phyloP scores from a whole-genome alignment of 2,329 filamentous ascomycete genomes.

The Amphichorda felina region DNA sequence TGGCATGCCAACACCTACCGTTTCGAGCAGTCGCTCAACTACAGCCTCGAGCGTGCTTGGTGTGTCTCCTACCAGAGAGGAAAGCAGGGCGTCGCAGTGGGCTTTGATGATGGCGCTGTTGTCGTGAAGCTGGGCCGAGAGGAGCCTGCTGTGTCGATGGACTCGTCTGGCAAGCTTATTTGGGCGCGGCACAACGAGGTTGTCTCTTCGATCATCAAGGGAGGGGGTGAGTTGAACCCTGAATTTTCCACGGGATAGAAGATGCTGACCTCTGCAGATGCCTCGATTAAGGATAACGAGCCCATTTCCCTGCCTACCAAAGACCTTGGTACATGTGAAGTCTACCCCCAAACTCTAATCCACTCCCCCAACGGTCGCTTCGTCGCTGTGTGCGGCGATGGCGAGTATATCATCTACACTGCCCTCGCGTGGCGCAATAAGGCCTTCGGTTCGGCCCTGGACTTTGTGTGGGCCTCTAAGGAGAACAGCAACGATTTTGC shows the following conservation, averaged over 20 bases:
- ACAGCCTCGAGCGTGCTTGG: constrained; percentile 92
- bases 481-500: constrained; percentile 98
- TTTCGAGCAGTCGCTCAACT: constrained; percentile 90
- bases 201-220: constrained; percentile 89
- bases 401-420: constrained; percentile 98
- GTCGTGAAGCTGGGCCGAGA: constrained; percentile 97
- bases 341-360: constrained; percentile 87
- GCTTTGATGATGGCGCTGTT: constrained; percentile 95
- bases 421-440: constrained; percentile 95
- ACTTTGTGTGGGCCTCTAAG: constrained; percentile 95
- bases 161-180: constrained; percentile 86
- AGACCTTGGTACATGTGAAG: constrained; percentile 89
- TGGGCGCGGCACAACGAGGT: constrained; percentile 96
- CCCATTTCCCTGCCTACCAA: constrained; percentile 82
- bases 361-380: constrained; percentile 95
- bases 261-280: constrained; percentile 41
- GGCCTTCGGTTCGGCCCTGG: constrained; percentile 86
- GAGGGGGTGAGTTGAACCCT: constrained; percentile 42
- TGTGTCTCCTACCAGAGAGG: constrained; percentile 94
- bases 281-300: constrained; percentile 74
- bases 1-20: constrained; percentile 98
- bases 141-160: constrained; percentile 96
- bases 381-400: constrained; percentile 74
- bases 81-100: constrained; percentile 87
- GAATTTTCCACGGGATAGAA: neutral